Evolutionary conservation across 208 protist species (phyloP), one percentile per base, ranked within the genome.

Genomic region (Trichomonas gallinae): DNA sequence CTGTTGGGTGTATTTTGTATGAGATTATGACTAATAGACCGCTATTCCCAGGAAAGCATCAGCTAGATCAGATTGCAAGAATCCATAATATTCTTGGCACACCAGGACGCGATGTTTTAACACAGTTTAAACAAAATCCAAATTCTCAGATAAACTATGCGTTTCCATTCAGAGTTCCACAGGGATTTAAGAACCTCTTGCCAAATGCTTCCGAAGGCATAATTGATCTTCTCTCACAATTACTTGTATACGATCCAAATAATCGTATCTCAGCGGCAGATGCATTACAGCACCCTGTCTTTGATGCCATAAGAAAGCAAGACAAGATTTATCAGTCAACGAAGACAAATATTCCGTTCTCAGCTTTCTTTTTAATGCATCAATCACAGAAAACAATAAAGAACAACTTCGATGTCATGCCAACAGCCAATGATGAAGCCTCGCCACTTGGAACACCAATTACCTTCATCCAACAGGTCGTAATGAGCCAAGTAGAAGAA

Each of bases 1-100:
- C 93, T 21, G 93, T 96, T 48, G 93, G 93, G 0, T 96, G 93
- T 15, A 96, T 96, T 49, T 38, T 96, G 13, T 63, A 81, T 9
- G 93, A 96, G 63, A 42, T 96, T 31, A 45, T 96, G 42, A 63
- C 51, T 13, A 63, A n/a, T 15, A 34, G 93, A 40, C 93, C 93
- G 31, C 31, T 96, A 21, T 96, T 96, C 34, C 93, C 93, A 96
- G 93, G 93, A 4, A 63, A 96, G 49, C 46, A 96, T 81, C 26
- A 81, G 26, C 1, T 96, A 0, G 93, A 82, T 45, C 51, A 82
- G 13, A 82, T 96, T 46, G 34, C 51, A 15, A 23, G 93, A 21
- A 82, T 93, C 34, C 87, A 93, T 51, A 93, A 93, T 9, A 17
- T 93, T 34, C 44, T 93, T 17, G 87, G 87, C 10, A 51, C 44